A percentile compares a stretch with the other conserved stretches of the same genome.
These are phyloP conservation scores for Diospyros lotus DNA, from an alignment of 148 eudicot genomes.

Conservation along the genomic window DNA sequence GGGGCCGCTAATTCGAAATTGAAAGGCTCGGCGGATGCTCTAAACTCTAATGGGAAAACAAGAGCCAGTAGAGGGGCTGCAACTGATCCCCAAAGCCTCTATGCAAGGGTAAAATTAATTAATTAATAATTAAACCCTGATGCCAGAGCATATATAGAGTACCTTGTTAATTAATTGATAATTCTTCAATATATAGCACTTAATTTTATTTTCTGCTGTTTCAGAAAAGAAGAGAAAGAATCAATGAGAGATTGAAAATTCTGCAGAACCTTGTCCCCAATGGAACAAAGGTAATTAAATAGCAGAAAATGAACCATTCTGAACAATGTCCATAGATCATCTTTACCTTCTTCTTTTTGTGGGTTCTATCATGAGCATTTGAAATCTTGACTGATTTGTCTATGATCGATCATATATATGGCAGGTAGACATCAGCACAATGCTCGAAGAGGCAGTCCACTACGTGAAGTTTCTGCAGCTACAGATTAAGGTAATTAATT, in stretches of 20 bases:
- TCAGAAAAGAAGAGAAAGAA: conserved; percentile 58
- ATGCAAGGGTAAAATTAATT: conserved; percentile 41
- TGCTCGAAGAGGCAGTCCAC: conserved; percentile 67
- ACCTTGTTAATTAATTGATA: neutral
- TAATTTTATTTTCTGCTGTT: neutral
- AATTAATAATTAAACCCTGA: neutral
- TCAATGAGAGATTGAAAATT: conserved; percentile 50
- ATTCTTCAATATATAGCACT: neutral
- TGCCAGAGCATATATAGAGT: neutral
- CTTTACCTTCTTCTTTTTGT: no score
- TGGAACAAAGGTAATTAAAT: conserved; percentile 47
- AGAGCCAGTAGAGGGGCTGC: conserved; percentile 53
- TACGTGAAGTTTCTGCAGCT: conserved; percentile 66
- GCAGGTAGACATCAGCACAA: conserved; percentile 73
- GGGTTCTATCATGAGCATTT: neutral
- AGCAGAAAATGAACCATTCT: neutral
- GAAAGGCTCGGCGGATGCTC: conserved; percentile 11
- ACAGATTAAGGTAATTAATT: conserved; percentile 43
- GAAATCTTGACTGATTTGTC: neutral
- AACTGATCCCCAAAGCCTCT: conserved; percentile 63
- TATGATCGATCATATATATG: neutral
- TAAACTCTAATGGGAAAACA: conserved; percentile 32
- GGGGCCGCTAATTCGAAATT: conserved; percentile 16
- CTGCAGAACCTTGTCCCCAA: conserved; percentile 62
- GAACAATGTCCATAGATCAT: neutral